A percentile compares a stretch with the other conserved stretches of the same genome.
Conservation (phyloP, 2,329 filamentous ascomycete genomes). For the Phyllosticta citrichinensis region DNA sequence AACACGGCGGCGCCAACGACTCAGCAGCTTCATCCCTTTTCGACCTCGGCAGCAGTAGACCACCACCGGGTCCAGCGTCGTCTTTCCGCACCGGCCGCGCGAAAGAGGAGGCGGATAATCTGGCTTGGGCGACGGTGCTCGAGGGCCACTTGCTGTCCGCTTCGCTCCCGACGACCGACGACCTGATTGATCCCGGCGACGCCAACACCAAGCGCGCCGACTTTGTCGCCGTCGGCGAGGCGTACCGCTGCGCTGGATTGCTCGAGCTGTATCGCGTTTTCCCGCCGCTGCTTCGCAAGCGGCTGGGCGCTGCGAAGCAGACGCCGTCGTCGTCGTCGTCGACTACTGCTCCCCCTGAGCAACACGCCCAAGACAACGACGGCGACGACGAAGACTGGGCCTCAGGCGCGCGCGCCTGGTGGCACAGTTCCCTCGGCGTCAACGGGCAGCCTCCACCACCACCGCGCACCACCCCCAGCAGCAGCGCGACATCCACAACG, state of each 20-base stretch:
- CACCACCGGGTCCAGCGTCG: background rate
- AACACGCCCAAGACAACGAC: background rate
- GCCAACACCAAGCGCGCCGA: slow-evolving; percentile 43
- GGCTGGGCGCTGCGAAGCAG: slow-evolving; percentile 20
- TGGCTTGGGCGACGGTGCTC: slow-evolving; percentile 31
- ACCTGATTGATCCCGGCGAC: slow-evolving; percentile 43
- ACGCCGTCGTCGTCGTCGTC: slow-evolving; percentile 4
- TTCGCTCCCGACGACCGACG: slow-evolving; percentile 36
- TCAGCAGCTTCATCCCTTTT: background rate
- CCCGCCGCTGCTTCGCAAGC: slow-evolving; percentile 39
- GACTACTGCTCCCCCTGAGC: background rate
- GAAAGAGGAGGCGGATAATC: slow-evolving; percentile 23
- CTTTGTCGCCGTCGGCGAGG: slow-evolving; percentile 43
- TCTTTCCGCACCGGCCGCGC: slow-evolving; percentile 8
- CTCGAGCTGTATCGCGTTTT: slow-evolving; percentile 47
- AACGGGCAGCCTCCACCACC: background rate
- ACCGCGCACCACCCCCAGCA: slow-evolving; percentile 21
- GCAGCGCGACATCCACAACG: background rate
- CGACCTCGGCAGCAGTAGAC: too few species aligned
- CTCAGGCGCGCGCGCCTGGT: slow-evolving; percentile 1
- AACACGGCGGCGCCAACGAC: background rate
- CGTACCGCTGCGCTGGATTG: slow-evolving; percentile 43
- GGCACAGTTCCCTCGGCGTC: slow-evolving; percentile 1
- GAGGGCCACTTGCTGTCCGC: slow-evolving; percentile 40
- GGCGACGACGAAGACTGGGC: background rate